phyloP scores from a whole-genome alignment of 192 early-diverging fungal species.

The Backusella circina region DNA sequence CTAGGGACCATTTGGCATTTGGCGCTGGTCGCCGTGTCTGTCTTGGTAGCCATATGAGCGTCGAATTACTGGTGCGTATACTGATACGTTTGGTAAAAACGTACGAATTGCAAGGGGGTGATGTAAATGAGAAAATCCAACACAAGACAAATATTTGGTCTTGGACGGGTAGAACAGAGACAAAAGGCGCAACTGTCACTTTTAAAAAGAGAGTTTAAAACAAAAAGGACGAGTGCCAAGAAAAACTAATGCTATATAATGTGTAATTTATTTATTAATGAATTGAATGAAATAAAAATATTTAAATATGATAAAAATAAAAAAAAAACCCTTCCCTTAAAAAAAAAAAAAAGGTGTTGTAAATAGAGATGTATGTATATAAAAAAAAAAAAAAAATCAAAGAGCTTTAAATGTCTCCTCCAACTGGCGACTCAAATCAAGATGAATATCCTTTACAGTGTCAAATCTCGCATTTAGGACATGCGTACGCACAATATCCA shows the following conservation, averaged over 20 bases:
- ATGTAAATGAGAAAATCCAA: background rate
- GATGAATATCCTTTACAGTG: background rate
- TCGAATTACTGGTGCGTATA: background rate
- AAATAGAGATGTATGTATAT: background rate
- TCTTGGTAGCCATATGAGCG: slow-evolving; percentile 17
- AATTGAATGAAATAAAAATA: background rate
- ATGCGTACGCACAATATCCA: background rate
- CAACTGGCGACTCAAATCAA: background rate
- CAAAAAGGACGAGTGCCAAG: background rate
- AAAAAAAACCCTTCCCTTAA: too few species aligned
- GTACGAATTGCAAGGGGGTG: slow-evolving; percentile 17
- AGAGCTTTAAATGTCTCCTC: background rate
- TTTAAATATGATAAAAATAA: too few species aligned
- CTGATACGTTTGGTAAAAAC: slow-evolving; percentile 5
- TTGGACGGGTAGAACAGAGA: slow-evolving; percentile 23
- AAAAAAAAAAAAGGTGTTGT: too few species aligned
- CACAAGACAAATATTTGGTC: slow-evolving; percentile 13
- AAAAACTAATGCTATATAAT: background rate
- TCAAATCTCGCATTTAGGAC: background rate
- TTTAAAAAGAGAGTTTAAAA: slow-evolving; percentile 2
- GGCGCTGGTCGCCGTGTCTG: slow-evolving; percentile 34
- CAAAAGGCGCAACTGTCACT: slow-evolving; percentile 1
- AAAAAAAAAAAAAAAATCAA: background rate
- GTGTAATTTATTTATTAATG: background rate
- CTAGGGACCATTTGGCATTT: slow-evolving; percentile 31